Conservation (phyloP, 2,329 filamentous ascomycete species). For the Trichothecium roseum region DNA sequence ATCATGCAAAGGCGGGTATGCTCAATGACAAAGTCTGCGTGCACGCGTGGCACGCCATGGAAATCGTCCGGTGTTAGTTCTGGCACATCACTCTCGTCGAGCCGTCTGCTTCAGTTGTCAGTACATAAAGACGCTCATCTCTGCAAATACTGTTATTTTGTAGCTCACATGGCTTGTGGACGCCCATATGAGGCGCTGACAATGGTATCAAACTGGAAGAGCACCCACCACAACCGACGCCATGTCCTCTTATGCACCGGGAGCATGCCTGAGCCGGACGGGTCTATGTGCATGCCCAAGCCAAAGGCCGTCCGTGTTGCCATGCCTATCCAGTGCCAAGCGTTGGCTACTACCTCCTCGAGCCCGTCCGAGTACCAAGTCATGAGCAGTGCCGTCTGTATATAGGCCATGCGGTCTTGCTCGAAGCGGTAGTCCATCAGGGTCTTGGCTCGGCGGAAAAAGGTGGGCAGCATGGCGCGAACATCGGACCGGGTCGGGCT, state of each 20-base stretch:
- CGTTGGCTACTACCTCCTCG: conserved; percentile 43
- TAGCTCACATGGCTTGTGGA: conserved; percentile 35
- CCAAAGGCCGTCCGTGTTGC: conserved; percentile 41
- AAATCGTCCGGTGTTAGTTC: conserved; percentile 33
- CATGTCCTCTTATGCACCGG: conserved; percentile 22
- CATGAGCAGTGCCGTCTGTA: conserved; percentile 43
- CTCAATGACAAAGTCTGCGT: conserved; percentile 32
- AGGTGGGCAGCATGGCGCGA: conserved; percentile 27
- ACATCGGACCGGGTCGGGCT: conserved; percentile 27
- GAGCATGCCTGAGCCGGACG: conserved; percentile 16
- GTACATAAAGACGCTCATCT: background rate
- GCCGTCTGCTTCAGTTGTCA: conserved; percentile 16
- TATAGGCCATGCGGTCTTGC: conserved; percentile 38
- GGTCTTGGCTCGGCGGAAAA: conserved; percentile 42
- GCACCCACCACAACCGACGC: conserved; percentile 28
- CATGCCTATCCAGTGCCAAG: conserved; percentile 41
- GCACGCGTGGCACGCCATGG: conserved; percentile 25
- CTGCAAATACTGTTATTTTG: no score
- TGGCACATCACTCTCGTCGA: conserved; percentile 40
- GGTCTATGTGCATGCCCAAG: conserved; percentile 38
- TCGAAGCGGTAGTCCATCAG: conserved; percentile 43
- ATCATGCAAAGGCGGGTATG: conserved; percentile 39
- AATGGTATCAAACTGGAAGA: conserved; percentile 27
- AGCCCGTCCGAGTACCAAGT: conserved; percentile 46
- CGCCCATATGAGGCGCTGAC: conserved; percentile 32